Evolutionary conservation across 2,329 filamentous ascomycete species (phyloP), one percentile per base, ranked within the genome.

Genomic region (Thermothelomyces thermophilus): DNA sequence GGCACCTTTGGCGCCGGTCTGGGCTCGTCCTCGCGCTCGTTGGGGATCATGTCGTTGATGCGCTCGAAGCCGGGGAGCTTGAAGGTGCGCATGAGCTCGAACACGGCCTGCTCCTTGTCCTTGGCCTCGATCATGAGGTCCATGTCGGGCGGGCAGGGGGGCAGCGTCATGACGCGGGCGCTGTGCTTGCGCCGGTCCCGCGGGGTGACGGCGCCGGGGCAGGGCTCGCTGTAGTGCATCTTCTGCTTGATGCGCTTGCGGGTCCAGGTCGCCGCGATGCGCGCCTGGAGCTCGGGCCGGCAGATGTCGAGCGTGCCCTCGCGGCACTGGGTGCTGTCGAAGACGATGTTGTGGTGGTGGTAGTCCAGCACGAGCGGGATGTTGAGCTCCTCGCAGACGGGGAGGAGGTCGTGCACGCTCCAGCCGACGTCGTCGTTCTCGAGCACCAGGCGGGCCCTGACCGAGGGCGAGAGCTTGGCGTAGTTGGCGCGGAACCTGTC

Each of bases 111-210:
- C 65, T 97, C 91, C 68, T 97, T 97, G 63, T 96, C 91, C 66
- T 97, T 97, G 41, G 91, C 91, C 70, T 97, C 91, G 53, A 97
- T 96, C 91, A 97, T 97, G n/a, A 97, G 73, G 63, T 96, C 91
- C 85, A 94, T 93, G 28, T 86, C 83, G 1, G 80, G 72, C 3
- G 83, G 75, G 60, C 91, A 96, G 0, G 91, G 90, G 1, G 91
- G 91, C 1, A 97, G 68, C 0, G 83, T 86, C 56, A 76, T 76
- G 1, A 95, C 89, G 8, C 91, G 79, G 0, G 88, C 77, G 31
- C 83, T 89, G 63, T 97, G 91, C 67, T 95, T 96, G 51, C 91
- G 79, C 24, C 90, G 75, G 57, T 95, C 85, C 0, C 82, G 77
- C 0, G 77, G 78, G 0, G 90, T 95, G 35, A 95, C 78, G 1